Base-by-base conservation (phyloP, 1,284 basidiomycete species). In the Ustilago cynodontis region DNA sequence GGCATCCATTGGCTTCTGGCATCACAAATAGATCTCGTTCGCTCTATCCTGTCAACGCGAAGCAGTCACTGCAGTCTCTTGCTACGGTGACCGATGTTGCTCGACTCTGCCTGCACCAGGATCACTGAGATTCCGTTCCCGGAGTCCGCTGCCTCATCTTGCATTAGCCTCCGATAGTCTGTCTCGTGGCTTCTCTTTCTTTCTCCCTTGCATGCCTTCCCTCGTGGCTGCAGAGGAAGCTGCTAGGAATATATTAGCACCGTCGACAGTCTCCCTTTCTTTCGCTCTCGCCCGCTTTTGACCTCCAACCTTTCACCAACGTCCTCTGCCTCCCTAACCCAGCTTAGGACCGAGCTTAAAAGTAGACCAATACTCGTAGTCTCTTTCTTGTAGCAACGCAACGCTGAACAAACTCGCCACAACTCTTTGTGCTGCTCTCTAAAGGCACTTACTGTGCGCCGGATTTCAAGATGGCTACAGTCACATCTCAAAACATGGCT, bases 351-450 rank as follows among this genome's bases (percentile, higher is more conserved):
- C 47, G 20, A 52, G n/a, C 50, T 52, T 33, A 24, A 52, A 22
- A 14, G 28, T 29, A 8, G 29, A 18, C 49, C 50, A 35, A 52
- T 52, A 52, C 50, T 52, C 50, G 50, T 52, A n/a, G 50, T 29
- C 31, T 28, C 47, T 49, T 49, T n/a, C n/a, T n/a, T n/a, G n/a
- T n/a, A n/a, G n/a, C 26, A 20, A 11, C 14, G 16, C 47, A 49
- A 49, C 47, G 26, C 47, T 43, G 8, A 28, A 11, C 47, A 1
- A 28, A 28, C 47, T 49, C 16, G 22, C 47, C 26, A 16, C 22
- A 22, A 24, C 18, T 14, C 24, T 26, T 24, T n/a, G 8, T n/a
- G 22, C 24, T n/a, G 24, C 22, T 49, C 22, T 28, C 47, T 14
- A 6, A 7, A 26, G 7, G 6, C 24, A 49, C n/a, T 13, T 26